Base-by-base conservation (phyloP, 1,284 basidiomycete genomes). In the Apiotrichum montevideense region DNA sequence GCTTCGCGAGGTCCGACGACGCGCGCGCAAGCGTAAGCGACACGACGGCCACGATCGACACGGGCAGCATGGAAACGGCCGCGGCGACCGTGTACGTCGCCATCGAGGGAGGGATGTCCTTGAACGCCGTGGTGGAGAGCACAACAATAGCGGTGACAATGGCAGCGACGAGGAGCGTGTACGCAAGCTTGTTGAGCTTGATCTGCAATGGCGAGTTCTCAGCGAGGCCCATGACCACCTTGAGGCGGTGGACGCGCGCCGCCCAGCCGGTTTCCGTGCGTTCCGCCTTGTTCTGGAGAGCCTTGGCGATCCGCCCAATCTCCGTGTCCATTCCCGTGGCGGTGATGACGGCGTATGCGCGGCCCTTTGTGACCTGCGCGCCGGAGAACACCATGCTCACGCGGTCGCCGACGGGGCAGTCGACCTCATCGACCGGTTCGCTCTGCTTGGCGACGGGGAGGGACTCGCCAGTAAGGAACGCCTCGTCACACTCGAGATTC, bases 381-480 rank as follows among this genome's bases (percentile, higher is more conserved):
- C 83, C 84, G 7, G 84, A 81, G 72, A 80, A 83, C 35, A 80
- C 70, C 71, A 74, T 68, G 35, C 60, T 69, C 48, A 74, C 50
- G 15, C 73, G 73, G 59, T 74, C 72, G 47, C 84, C 83, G 37
- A 83, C 81, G 8, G 81, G 78, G 67, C 78, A 75, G 63, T 75
- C 72, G 35, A 66, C 67, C 46, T 79, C 72, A 11, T 74, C 71
- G 43, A 76, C 67, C 63, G 78, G 57, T 33, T 80, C 79, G 8
- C 71, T 68, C 46, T 76, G 80, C 73, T 87, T 87, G 43, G 78
- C 74, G 13, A 86, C 84, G 60, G 85, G 85, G 11, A 86, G 83
- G 79, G 80, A 82, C 68, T 85, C 84, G 47, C 85, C 86, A 4
- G 85, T 87, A n/a, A 87, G 77, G 37, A 87, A 79, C 4, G 84